Percentiles rank a stretch among this genome's conserved stretches.
phyloP scores from a whole-genome alignment of 768 basidiomycete genomes.

The Pulveroboletus sp. region DNA sequence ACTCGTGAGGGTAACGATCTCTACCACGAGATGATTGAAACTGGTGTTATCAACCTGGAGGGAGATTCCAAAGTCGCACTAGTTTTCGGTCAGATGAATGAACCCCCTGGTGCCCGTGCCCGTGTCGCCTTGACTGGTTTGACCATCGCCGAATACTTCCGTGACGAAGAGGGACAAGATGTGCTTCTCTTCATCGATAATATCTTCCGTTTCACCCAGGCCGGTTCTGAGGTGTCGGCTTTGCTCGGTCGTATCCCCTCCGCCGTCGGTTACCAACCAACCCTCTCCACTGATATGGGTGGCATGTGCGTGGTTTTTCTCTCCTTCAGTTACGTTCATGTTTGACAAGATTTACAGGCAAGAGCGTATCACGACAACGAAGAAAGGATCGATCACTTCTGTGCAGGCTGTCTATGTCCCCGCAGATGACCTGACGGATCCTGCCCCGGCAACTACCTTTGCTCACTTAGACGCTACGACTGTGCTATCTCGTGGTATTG shows the following conservation, averaged over 20 bases:
- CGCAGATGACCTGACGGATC: constrained; percentile 99
- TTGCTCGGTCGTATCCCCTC: constrained; percentile 99
- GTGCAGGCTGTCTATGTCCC: constrained; percentile 99
- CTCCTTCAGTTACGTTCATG: background rate
- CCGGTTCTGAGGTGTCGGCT: constrained; percentile 99
- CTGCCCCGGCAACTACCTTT: constrained; percentile 98
- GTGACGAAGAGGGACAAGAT: constrained; percentile 99
- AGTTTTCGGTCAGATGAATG: constrained; percentile 99
- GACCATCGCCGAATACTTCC: constrained; percentile 99
- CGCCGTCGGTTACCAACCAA: constrained; percentile 99
- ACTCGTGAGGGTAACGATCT: constrained; percentile 99
- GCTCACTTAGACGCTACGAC: constrained; percentile 99
- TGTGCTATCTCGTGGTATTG: constrained; percentile 98
- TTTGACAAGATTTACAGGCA: constrained; percentile 54
- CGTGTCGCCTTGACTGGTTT: constrained; percentile 99
- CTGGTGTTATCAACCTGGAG: constrained; percentile 99
- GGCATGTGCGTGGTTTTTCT: constrained; percentile 67
- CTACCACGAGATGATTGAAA: constrained; percentile 99
- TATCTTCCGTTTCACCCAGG: constrained; percentile 99
- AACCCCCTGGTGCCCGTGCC: constrained; percentile 99
- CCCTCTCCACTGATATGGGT: constrained; percentile 99
- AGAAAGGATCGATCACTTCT: constrained; percentile 99
- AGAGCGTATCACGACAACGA: constrained; percentile 99
- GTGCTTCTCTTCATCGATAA: constrained; percentile 99
- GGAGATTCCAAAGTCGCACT: constrained; percentile 99